Evolutionary conservation across 2,329 filamentous ascomycete genomes (phyloP), one percentile per base, ranked within the genome.

Genomic region (Phaeosphaeriaceae sp.): DNA sequence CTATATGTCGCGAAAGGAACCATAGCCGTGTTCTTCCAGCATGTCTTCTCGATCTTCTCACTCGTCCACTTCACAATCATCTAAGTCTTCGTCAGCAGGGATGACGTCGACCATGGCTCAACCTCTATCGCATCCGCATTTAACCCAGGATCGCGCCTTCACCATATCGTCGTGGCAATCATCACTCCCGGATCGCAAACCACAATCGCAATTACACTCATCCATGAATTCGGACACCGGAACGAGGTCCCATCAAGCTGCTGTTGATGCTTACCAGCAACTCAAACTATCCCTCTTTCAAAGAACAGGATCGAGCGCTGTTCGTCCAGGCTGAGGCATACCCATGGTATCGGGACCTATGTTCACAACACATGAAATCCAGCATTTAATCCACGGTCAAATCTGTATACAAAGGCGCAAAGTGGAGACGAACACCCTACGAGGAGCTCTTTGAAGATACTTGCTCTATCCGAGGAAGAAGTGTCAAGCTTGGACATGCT

Each of bases 191-290:
- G 59, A 68, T 54, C 66, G 68, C 19, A 57, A 53, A 15, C 54
- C 62, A 17, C 55, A 51, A 13, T 49, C 56, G 36, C 56, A 53
- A 11, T 57, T 61, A 15, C 54, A 50, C 11, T 49, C 56, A 31
- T 55, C 48, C 0, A 46, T 53, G 20, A 9, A 60, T 4, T 62
- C 68, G 15, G 56, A 69, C 21, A 50, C 54, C 5, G 68, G 71
- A 7, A 36, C 48, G 15, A 57, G 52, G 27, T 69, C 72, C 17
- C 66, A 63, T 46, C 66, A 74, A 46, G 68, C 68, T 41, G 68
- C 71, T 7, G 68, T 77, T 48, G 70, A 76, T 66, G 74, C 73
- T 19, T 77, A 77, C 57, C 65, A 60, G 56, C 69, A 71, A 47
- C 61, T 77, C 36, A 77, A 73, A 54, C 57, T 70, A 11, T 66